phyloP scores from a whole-genome alignment of 208 protist species.

The Blastocrithidia nonstop region DNA sequence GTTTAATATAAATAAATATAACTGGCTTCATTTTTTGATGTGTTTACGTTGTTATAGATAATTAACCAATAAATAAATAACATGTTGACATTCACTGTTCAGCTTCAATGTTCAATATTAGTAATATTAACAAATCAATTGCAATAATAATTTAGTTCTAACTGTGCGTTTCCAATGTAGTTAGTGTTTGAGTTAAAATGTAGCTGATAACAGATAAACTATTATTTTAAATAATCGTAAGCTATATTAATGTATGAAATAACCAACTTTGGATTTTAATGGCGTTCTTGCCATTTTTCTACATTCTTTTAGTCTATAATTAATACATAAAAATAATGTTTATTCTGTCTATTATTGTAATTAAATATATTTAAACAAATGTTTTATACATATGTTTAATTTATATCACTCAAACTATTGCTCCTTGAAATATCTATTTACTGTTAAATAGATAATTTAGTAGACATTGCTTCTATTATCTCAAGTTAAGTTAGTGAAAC shows the following conservation, averaged over 20 bases:
- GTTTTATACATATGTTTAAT: conserved; percentile 1
- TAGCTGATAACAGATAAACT: not conserved
- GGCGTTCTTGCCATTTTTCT: not conserved
- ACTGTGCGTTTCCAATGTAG: not conserved
- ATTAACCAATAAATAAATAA: conserved; percentile 1
- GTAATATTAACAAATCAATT: not conserved
- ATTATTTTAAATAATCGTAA: conserved; percentile 1
- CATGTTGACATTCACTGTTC: too few relatives aligned
- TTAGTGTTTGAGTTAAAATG: too few relatives aligned
- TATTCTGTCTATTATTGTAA: not conserved
- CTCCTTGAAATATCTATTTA: not conserved
- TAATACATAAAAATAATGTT: conserved; percentile 1
- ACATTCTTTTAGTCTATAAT: conserved; percentile 7
- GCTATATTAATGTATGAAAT: not conserved
- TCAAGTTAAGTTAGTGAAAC: too few relatives aligned
- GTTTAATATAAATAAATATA: conserved; percentile 1
- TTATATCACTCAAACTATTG: not conserved
- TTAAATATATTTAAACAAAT: conserved; percentile 2
- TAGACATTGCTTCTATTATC: not conserved
- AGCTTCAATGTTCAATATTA: conserved; percentile 2
- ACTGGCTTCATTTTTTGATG: not conserved
- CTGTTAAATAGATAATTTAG: not conserved
- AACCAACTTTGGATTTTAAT: not conserved
- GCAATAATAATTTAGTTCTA: not conserved
- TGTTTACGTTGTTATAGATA: not conserved